These are phyloP conservation scores for Meira nashicola DNA, from an alignment of 1,284 basidiomycete genomes.

Conservation along the genomic window DNA sequence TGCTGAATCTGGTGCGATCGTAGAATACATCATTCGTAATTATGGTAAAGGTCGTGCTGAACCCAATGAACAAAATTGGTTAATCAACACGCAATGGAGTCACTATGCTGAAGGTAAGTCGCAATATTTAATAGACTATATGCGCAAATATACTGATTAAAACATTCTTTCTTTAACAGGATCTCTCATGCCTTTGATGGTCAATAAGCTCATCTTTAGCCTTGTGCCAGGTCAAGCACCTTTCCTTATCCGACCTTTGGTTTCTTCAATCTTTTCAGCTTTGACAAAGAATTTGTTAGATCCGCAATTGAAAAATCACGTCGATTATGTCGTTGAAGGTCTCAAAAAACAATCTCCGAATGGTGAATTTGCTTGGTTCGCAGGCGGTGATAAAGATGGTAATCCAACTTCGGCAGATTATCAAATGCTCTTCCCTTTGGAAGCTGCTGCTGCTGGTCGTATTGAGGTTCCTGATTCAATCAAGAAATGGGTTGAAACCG, in stretches of 20 bases:
- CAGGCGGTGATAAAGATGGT: slow-evolving; percentile 47
- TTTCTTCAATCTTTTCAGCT: slow-evolving; percentile 27
- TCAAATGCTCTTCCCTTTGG: slow-evolving; percentile 50
- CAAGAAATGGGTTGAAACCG: slow-evolving; percentile 40
- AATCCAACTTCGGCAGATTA: slow-evolving; percentile 49
- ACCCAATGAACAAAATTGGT: slow-evolving; percentile 23
- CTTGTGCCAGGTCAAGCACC: slow-evolving; percentile 40
- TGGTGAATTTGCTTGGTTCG: slow-evolving; percentile 38
- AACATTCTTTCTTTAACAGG: slow-evolving; percentile 13
- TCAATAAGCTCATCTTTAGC: slow-evolving; percentile 43
- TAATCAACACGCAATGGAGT: slow-evolving; percentile 40
- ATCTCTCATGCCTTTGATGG: slow-evolving; percentile 42
- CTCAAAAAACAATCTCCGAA: slow-evolving; percentile 26
- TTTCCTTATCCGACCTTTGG: slow-evolving; percentile 47
- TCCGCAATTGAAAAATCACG: slow-evolving; percentile 38
- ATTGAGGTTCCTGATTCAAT: slow-evolving; percentile 26
- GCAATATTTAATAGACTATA: background rate
- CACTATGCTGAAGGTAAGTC: slow-evolving; percentile 45
- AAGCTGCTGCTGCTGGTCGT: slow-evolving; percentile 35
- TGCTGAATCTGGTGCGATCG: slow-evolving; percentile 49
- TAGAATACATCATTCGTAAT: slow-evolving; percentile 48
- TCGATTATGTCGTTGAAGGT: slow-evolving; percentile 27
- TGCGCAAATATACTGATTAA: background rate
- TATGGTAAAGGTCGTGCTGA: slow-evolving; percentile 43
- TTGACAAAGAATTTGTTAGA: slow-evolving; percentile 31